Evolutionary conservation across 73 alveolate species (phyloP), one percentile per base, ranked within the genome.

Genomic region (Paramecium biaurelia): DNA sequence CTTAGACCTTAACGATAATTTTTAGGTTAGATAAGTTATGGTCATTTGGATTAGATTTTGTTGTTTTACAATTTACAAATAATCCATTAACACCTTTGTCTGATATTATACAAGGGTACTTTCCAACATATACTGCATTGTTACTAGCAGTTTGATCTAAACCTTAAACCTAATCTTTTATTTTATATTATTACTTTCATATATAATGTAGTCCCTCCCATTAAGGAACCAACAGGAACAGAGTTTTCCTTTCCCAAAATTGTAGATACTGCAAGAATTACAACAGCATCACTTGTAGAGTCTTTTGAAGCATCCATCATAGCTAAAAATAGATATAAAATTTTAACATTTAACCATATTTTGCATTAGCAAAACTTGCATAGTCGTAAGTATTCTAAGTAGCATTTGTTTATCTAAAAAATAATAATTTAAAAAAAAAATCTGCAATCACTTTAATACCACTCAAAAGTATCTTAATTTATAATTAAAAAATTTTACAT

Each of bases 51-150:
- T 74, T 88, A 14, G 93, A 53, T 21, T 35, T 42, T 21, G 93
- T 67, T 32, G 93, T 87, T 20, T 57, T 68, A 68, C 93, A 87
- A 21, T 74, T 87, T 68, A 87, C 21, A 68, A 67, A 87, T 12
- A 87, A 26, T 10, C 85, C 93, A 8, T 87, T 87, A 68, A 68
- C 93, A 6, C 93, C 93, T 70, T 68, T 87, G 68, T 79, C 93
- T 4, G 93, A 79, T 1, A 87, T 56, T 49, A 38, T 35, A 38
- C 93, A 87, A 35, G 88, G 93, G 41, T 87, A 87, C 37, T 74
- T 74, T 12, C 93, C 93, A 68, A 87, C 41, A 57, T 42, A 87
- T 26, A 87, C 85, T 18, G 88, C 85, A 38, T 87, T 87, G 49
- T 87, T 87, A 12, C 76, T 37, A 15, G 93, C 93, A 38, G 85